A percentile compares a stretch with the other conserved stretches of the same genome.
Conservation (phyloP, 2,329 filamentous ascomycete species). For the Acarospora socialis region DNA sequence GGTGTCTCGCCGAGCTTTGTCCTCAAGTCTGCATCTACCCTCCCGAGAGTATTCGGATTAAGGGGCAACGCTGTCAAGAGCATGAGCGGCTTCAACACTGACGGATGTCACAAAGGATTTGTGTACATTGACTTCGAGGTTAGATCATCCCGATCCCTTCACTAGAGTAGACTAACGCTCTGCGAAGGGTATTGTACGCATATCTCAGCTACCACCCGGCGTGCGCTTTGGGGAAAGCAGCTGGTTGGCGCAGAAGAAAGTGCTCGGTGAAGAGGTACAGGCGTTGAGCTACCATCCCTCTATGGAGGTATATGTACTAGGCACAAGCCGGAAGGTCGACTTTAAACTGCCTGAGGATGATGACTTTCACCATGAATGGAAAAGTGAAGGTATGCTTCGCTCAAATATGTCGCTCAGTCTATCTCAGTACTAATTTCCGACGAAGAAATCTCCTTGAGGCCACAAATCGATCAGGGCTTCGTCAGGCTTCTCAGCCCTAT, state of each 20-base stretch:
- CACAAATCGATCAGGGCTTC: slow-evolving; percentile 54
- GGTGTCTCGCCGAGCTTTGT: slow-evolving; percentile 70
- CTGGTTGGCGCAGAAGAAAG: slow-evolving; percentile 58
- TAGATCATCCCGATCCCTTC: slow-evolving; percentile 15
- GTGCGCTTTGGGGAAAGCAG: slow-evolving; percentile 60
- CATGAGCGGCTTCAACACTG: slow-evolving; percentile 63
- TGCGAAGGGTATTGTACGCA: slow-evolving; percentile 55
- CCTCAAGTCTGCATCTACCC: slow-evolving; percentile 63
- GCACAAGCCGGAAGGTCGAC: slow-evolving; percentile 50
- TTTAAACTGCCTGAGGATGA: slow-evolving; percentile 82
- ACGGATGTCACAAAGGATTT: slow-evolving; percentile 66
- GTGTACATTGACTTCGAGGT: slow-evolving; percentile 58
- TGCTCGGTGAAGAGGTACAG: slow-evolving; percentile 55
- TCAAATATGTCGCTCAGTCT: background rate
- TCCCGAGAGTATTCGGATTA: slow-evolving; percentile 60
- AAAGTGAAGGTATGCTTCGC: slow-evolving; percentile 44
- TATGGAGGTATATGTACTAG: slow-evolving; percentile 61
- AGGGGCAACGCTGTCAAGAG: slow-evolving; percentile 54
- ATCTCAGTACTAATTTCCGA: slow-evolving; percentile 11
- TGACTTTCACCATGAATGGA: slow-evolving; percentile 68
- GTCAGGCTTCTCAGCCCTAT: slow-evolving; percentile 67
- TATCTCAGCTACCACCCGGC: slow-evolving; percentile 55
- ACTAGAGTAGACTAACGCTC: no score
- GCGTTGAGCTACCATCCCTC: slow-evolving; percentile 63
- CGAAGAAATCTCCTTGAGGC: slow-evolving; percentile 41